A percentile compares a stretch with the other conserved stretches of the same genome.
phyloP scores from a whole-genome alignment of 2,329 filamentous ascomycete species.

The Colletotrichum spaethianum region DNA sequence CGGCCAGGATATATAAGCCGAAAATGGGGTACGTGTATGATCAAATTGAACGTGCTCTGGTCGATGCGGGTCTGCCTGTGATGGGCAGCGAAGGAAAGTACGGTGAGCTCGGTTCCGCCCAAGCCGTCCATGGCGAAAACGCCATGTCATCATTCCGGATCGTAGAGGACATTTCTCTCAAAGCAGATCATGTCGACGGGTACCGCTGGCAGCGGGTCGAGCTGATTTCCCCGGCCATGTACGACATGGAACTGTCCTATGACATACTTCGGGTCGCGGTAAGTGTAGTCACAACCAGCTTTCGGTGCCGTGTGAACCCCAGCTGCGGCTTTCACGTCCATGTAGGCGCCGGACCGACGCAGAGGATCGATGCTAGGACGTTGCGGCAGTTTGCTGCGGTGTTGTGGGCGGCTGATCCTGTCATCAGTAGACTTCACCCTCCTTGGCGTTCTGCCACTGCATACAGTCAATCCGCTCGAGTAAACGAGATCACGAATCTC shows the following conservation, averaged over 20 bases:
- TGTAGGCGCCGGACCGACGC: slow-evolving; percentile 50
- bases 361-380: slow-evolving; percentile 47
- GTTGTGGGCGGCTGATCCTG: slow-evolving; percentile 54
- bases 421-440: slow-evolving; percentile 53
- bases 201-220: slow-evolving; percentile 48
- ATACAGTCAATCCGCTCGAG: slow-evolving; percentile 37
- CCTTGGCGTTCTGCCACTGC: slow-evolving; percentile 47
- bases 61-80: slow-evolving; percentile 31
- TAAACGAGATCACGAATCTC: slow-evolving; percentile 10
- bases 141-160: slow-evolving; percentile 24
- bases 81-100: background rate
- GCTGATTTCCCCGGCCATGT: slow-evolving; percentile 52
- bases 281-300: slow-evolving; percentile 49
- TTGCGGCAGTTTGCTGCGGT: slow-evolving; percentile 51
- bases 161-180: slow-evolving; percentile 19
- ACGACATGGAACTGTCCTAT: slow-evolving; percentile 47
- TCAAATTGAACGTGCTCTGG: slow-evolving; percentile 10
- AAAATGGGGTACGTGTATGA: background rate
- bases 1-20: background rate
- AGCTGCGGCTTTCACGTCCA: slow-evolving; percentile 55
- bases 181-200: slow-evolving; percentile 24
- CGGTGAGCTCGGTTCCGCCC: slow-evolving; percentile 20
- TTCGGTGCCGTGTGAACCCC: slow-evolving; percentile 51
- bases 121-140: slow-evolving; percentile 15
- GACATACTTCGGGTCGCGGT: slow-evolving; percentile 50